Evolutionary conservation across 2,329 filamentous ascomycete genomes (phyloP).

Genomic region (Epichloe sibirici): DNA sequence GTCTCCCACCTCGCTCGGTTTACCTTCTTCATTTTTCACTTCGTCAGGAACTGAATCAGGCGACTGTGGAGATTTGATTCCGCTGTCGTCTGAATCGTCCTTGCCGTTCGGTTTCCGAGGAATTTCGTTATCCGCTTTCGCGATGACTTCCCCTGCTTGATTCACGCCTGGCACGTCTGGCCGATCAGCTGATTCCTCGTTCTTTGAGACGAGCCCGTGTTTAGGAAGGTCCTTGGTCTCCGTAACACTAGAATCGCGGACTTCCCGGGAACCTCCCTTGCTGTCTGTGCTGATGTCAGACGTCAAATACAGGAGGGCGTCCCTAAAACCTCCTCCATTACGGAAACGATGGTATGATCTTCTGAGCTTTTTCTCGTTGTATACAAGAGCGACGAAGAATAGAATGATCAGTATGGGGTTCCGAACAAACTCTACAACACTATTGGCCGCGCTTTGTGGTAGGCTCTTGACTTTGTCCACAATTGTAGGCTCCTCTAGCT

Average conservation of each 20-base stretch:
- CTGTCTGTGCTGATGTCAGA: neutral
- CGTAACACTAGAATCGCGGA: neutral
- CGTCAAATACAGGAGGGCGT: constrained; percentile 10
- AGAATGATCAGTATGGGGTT: constrained; percentile 41
- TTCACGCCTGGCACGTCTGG: neutral
- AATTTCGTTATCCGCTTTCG: neutral
- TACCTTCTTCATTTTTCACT: neutral
- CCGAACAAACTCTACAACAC: constrained; percentile 40
- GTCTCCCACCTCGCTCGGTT: neutral
- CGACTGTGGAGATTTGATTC: neutral
- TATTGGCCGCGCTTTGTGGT: constrained; percentile 36
- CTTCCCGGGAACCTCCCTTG: neutral
- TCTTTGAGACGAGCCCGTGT: neutral
- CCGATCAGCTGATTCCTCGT: neutral
- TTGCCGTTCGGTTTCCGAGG: neutral
- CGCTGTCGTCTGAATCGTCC: neutral
- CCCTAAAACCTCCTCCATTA: constrained; percentile 18
- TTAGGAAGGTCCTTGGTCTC: neutral
- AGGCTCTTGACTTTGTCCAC: constrained; percentile 38
- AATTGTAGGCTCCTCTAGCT: constrained; percentile 29
- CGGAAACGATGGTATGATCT: constrained; percentile 25
- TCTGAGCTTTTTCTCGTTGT: constrained; percentile 33
- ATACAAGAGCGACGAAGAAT: constrained; percentile 28
- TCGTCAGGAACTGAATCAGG: neutral
- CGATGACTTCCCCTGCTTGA: neutral